Evolutionary conservation across 257 asterid genomes (phyloP).

Genomic region (Thymus mandschuricus): DNA sequence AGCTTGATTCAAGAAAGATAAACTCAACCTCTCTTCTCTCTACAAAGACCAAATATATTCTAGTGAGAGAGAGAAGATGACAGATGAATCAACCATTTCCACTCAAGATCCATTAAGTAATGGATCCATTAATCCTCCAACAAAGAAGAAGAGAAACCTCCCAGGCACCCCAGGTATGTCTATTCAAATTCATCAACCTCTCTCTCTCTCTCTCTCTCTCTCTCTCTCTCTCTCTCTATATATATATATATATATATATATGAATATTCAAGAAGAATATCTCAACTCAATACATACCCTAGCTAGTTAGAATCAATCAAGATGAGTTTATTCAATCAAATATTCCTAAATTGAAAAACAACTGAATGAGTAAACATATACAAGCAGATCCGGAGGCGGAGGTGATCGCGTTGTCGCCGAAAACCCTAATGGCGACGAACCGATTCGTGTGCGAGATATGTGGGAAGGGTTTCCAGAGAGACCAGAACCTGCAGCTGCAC

Average conservation of each 20-base stretch:
- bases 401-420: conserved; percentile 78
- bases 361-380: too few species aligned
- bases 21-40: conserved; percentile 10
- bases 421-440: conserved; percentile 87
- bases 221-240: too few species aligned
- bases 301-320: too few species aligned
- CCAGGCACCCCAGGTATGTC: conserved; percentile 81
- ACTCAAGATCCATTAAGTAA: conserved; percentile 38
- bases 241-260: too few species aligned
- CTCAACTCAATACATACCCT: too few species aligned
- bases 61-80: conserved; percentile 44
- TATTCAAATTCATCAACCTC: too few species aligned
- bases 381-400: conserved; percentile 80
- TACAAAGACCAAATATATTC: not conserved
- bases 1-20: conserved; percentile 30
- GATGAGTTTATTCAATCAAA: too few species aligned
- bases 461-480: conserved; percentile 91
- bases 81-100: conserved; percentile 50
- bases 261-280: too few species aligned
- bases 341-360: too few species aligned
- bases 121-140: conserved; percentile 57
- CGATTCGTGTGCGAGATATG: conserved; percentile 83
- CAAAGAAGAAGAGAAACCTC: conserved; percentile 80
- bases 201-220: too few species aligned
- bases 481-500: conserved; percentile 81